phyloP scores from a whole-genome alignment of 2,329 filamentous ascomycete species.

The Thelonectria olida region DNA sequence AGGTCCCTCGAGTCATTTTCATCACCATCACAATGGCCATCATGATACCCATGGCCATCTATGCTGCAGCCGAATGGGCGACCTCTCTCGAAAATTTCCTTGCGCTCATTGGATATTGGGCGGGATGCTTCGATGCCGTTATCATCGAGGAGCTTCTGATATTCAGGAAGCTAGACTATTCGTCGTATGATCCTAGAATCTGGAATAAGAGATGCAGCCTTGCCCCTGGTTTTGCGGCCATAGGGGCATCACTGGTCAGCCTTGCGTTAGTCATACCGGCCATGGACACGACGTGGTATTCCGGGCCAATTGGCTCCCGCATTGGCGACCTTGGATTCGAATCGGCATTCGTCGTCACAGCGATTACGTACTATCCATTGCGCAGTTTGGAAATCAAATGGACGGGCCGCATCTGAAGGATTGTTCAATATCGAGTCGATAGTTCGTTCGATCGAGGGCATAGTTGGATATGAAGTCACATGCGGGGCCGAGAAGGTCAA shows the following conservation, averaged over 20 bases:
- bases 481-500: neutral
- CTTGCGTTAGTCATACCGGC: constrained; percentile 53
- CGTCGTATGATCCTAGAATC: constrained; percentile 50
- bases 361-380: constrained; percentile 52
- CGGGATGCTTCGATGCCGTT: constrained; percentile 53
- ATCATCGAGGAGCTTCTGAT: constrained; percentile 54
- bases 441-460: neutral
- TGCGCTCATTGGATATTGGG: constrained; percentile 57
- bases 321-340: constrained; percentile 59
- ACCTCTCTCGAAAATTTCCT: constrained; percentile 55
- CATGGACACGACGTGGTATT: constrained; percentile 55
- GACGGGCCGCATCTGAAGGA: constrained; percentile 35
- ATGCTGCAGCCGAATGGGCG: constrained; percentile 54
- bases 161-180: constrained; percentile 53
- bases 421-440: neutral
- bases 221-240: constrained; percentile 53
- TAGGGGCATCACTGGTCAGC: constrained; percentile 54
- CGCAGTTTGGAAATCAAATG: constrained; percentile 43
- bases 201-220: constrained; percentile 56
- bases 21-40: constrained; percentile 51
- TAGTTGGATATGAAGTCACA: neutral
- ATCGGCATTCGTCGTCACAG: constrained; percentile 52
- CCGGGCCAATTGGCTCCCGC: constrained; percentile 52
- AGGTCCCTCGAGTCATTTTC: constrained; percentile 54
- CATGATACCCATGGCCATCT: constrained; percentile 53